Base-by-base conservation (phyloP, 2,329 filamentous ascomycete species). In the Trichoderma simmonsii region DNA sequence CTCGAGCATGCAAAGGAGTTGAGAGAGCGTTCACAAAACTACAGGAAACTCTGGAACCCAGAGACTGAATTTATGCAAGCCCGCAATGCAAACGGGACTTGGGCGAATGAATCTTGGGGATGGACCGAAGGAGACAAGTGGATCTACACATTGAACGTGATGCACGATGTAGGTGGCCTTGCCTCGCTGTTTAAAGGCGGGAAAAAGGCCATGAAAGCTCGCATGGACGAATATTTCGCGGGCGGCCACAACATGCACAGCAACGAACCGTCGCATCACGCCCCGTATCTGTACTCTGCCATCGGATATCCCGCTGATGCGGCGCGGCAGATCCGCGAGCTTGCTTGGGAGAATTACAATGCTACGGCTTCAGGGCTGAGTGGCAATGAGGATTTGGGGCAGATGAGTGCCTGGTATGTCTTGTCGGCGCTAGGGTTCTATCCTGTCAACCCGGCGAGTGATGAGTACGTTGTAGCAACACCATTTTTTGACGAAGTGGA, bases 351-450 rank as follows among this genome's bases (percentile, higher is more conserved):
- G 8, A 81, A 84, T 26, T 85, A 85, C 62, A 86, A 86, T 51
- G 81, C 83, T 9, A 85, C 84, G 0, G 81, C 83, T 48, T 80
- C 82, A 0, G 84, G 85, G 1, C 73, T 86, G 0, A 81, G 82
- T 39, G 84, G 84, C 1, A 86, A 86, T 72, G 84, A 86, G 73
- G 83, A 86, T 74, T 76, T 86, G 4, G 84, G 84, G 2, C 84
- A 86, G 77, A 86, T 85, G 84, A 85, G 83, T 72, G 83, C 84
- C 0, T 86, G 83, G 83, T 85, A 85, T 67, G 76, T 85, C 5
- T 84, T 86, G 70, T 84, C 83, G 0, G 82, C 83, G 5, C 74
- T 86, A 11, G 84, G 84, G 0, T 85, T 86, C 74, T 86, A 85
- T 72, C 84, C 84, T 0, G 78, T 85, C 51, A 83, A 85, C 71